phyloP scores from a whole-genome alignment of 306 rosid species.

The Urtica urens region DNA sequence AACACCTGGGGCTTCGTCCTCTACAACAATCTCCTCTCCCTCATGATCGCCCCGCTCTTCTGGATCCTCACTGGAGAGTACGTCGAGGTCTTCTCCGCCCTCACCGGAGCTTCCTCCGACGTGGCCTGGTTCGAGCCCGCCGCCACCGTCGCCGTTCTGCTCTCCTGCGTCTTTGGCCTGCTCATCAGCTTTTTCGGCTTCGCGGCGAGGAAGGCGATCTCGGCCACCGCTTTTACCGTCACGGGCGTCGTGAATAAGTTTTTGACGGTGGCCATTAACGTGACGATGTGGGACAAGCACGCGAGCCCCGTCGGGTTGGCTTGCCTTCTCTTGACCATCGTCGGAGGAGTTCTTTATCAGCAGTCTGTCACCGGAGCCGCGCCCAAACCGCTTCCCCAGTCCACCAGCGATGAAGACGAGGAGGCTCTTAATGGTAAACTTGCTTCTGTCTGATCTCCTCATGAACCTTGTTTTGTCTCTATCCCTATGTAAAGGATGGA shows the following conservation, averaged over 20 bases:
- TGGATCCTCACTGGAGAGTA: conserved; percentile 84
- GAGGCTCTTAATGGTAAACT: conserved; percentile 37
- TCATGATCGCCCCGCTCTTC: conserved; percentile 76
- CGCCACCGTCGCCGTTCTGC: conserved; percentile 50
- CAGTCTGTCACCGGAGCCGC: conserved; percentile 57
- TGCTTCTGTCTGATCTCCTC: conserved; percentile 42
- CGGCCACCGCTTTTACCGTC: conserved; percentile 90
- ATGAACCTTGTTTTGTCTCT: conserved; percentile 7
- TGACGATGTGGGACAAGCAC: conserved; percentile 88
- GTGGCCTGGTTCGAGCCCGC: conserved; percentile 38
- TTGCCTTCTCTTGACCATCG: conserved; percentile 69
- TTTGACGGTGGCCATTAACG: conserved; percentile 83
- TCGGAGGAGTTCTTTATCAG: conserved; percentile 87
- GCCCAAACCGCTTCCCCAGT: conserved; percentile 41
- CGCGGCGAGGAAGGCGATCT: conserved; percentile 82
- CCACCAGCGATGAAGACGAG: conserved; percentile 25
- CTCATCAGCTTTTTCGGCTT: conserved; percentile 92
- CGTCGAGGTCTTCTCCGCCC: conserved; percentile 47
- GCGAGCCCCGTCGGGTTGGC: conserved; percentile 82
- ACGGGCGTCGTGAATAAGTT: conserved; percentile 97
- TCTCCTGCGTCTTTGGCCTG: conserved; percentile 83
- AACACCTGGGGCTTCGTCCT: conserved; percentile 92
- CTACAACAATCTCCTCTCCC: conserved; percentile 62
- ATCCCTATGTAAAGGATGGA: no score
- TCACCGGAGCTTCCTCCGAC: conserved; percentile 33